phyloP scores from a whole-genome alignment of 306 rosid genomes.

The Arachis hypogaea region DNA sequence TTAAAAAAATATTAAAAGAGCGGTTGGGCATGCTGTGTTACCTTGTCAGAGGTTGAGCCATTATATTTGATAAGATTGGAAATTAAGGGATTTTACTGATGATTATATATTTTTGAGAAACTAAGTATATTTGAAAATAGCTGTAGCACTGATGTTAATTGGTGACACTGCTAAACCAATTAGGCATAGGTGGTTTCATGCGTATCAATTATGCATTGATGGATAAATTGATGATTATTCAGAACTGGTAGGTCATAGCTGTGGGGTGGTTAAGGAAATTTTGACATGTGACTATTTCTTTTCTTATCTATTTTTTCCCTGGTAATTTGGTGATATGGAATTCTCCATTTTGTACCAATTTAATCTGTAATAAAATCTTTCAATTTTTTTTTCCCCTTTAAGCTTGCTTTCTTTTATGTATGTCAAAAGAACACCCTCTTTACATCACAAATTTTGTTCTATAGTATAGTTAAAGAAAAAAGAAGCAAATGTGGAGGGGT shows the following conservation, averaged over 20 bases:
- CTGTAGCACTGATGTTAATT: slow-evolving; percentile 19
- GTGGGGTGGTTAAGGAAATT: slow-evolving; percentile 20
- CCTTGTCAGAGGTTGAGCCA: slow-evolving; percentile 28
- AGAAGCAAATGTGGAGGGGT: neutral
- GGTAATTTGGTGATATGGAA: slow-evolving; percentile 3
- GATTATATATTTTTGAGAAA: slow-evolving; percentile 23
- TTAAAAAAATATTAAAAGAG: neutral
- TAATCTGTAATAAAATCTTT: slow-evolving; percentile 3
- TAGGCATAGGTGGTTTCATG: slow-evolving; percentile 28
- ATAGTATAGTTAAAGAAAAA: neutral
- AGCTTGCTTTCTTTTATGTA: slow-evolving; percentile 3
- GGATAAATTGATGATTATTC: slow-evolving; percentile 22
- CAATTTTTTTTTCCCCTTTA: slow-evolving; percentile 1
- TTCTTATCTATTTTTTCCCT: neutral
- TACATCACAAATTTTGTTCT: neutral
- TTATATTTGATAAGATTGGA: slow-evolving; percentile 20
- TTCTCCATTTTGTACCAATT: neutral
- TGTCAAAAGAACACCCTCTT: neutral
- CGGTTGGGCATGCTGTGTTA: neutral
- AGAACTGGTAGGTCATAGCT: neutral
- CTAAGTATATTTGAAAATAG: slow-evolving; percentile 3
- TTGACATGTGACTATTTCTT: neutral
- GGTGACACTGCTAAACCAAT: slow-evolving; percentile 26
- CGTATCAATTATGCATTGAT: slow-evolving; percentile 12
- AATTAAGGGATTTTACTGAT: slow-evolving; percentile 26